phyloP scores from a whole-genome alignment of 2,329 filamentous ascomycete species.

The Nemania sp. region DNA sequence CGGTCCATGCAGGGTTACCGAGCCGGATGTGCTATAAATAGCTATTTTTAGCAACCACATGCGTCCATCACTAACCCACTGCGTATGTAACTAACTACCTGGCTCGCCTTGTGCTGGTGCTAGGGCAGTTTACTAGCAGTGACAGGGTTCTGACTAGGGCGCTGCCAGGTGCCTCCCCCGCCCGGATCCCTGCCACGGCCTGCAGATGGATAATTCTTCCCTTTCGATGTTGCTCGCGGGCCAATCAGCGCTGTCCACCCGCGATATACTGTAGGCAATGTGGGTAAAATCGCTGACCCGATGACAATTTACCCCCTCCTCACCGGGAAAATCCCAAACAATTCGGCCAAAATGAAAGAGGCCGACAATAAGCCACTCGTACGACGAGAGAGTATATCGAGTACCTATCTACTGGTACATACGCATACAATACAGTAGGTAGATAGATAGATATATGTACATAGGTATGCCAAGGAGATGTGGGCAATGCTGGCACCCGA shows the following conservation, averaged over 20 bases:
- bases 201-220: slow-evolving; percentile 25
- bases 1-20: slow-evolving; percentile 43
- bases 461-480: slow-evolving; percentile 6
- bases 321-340: slow-evolving; percentile 35
- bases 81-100: too few relatives aligned
- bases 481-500: background rate
- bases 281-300: slow-evolving; percentile 46
- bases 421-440: background rate
- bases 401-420: background rate
- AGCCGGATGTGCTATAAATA: slow-evolving; percentile 50
- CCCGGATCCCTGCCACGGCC: slow-evolving; percentile 27
- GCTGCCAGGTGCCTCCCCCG: slow-evolving; percentile 15
- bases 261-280: slow-evolving; percentile 30
- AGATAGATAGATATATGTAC: background rate
- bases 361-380: slow-evolving; percentile 40
- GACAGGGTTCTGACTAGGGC: slow-evolving; percentile 20
- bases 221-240: slow-evolving; percentile 21
- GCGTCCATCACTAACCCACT: slow-evolving; percentile 27
- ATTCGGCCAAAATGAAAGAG: slow-evolving; percentile 40
- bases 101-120: too few relatives aligned
- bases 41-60: slow-evolving; percentile 50
- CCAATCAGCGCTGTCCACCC: slow-evolving; percentile 44
- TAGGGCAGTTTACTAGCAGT: too few relatives aligned
- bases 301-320: slow-evolving; percentile 37
- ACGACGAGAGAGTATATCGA: slow-evolving; percentile 25